A percentile compares a stretch with the other conserved stretches of the same genome.
Evolutionary conservation across 2,329 filamentous ascomycete genomes (phyloP).

Genomic region (Fusarium stilboides): DNA sequence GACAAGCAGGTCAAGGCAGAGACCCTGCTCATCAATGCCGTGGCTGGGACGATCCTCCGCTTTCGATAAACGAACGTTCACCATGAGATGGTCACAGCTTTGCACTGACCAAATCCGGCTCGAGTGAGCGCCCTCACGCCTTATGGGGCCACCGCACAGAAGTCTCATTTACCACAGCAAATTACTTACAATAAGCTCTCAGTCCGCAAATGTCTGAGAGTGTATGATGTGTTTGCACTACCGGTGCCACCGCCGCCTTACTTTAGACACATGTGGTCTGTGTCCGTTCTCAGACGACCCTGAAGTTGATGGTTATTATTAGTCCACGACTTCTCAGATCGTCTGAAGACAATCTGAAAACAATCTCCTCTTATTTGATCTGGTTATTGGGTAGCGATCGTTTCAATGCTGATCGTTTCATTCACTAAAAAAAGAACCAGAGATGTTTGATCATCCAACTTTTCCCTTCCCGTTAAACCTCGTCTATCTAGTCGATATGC

Average conservation of each 20-base stretch:
- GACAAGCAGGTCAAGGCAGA: conserved; percentile 3
- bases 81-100: conserved; percentile 36
- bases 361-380: conserved; percentile 6
- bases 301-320: conserved; percentile 7
- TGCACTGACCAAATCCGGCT: conserved; percentile 5
- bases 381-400: conserved; percentile 5
- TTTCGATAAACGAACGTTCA: conserved; percentile 45
- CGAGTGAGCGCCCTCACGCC: background rate
- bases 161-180: conserved; percentile 32
- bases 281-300: conserved; percentile 20
- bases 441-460: conserved; percentile 40
- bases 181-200: conserved; percentile 19
- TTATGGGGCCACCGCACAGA: conserved; percentile 33
- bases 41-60: conserved; percentile 43
- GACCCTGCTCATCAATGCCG: conserved; percentile 27
- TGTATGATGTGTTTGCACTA: conserved; percentile 8
- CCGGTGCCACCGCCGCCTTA: conserved; percentile 21
- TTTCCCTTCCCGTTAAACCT: conserved; percentile 41
- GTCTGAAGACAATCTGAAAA: background rate
- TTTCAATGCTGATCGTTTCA: conserved; percentile 31
- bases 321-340: conserved; percentile 13
- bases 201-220: conserved; percentile 22
- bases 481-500: conserved; percentile 33
- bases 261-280: conserved; percentile 17
- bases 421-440: conserved; percentile 29